phyloP scores from a whole-genome alignment of 371 early-diverging fungal species.

The Dinochytrium kinnereticum region DNA sequence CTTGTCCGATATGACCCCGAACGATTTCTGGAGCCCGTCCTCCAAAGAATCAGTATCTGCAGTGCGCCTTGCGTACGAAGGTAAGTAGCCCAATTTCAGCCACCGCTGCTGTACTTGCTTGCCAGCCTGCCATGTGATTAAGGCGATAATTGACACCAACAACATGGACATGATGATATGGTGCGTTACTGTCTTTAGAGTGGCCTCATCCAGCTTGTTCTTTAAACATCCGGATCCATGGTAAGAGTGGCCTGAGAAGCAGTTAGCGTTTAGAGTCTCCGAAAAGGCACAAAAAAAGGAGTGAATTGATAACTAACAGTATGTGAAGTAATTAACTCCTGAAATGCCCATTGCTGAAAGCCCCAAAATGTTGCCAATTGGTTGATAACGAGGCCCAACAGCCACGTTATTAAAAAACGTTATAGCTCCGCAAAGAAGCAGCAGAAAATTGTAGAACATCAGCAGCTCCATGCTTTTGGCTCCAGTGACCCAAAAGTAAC shows the following conservation, averaged over 20 bases:
- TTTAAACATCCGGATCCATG: background rate
- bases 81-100: background rate
- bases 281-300: background rate
- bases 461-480: conserved; percentile 26
- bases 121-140: background rate
- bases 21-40: background rate
- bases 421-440: conserved; percentile 19
- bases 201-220: background rate
- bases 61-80: background rate
- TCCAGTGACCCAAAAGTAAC: conserved; percentile 29
- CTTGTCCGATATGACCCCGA: background rate
- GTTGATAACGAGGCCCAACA: background rate
- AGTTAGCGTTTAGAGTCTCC: background rate
- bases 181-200: background rate
- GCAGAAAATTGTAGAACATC: conserved; percentile 20
- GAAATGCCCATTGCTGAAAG: conserved; percentile 17
- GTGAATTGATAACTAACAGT: conserved; percentile 26
- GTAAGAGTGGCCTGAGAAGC: conserved; percentile 1
- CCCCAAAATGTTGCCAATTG: background rate
- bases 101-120: background rate
- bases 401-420: conserved; percentile 11
- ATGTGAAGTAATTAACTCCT: conserved; percentile 32
- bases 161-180: background rate
- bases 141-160: background rate
- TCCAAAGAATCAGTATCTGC: background rate